Conservation (phyloP, 257 asterid species). For the Solanum sitiens region DNA sequence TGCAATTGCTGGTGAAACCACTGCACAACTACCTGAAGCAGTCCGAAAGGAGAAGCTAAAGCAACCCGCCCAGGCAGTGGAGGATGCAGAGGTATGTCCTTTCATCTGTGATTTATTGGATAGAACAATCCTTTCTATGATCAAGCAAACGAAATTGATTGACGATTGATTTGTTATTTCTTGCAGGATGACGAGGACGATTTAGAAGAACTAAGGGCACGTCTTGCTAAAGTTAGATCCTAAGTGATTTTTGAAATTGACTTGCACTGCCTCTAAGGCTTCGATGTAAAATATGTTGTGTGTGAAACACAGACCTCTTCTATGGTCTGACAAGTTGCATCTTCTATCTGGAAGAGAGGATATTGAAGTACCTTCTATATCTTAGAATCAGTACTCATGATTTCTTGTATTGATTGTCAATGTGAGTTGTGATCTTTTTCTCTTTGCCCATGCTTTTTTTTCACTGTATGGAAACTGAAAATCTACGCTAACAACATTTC, state of each 20-base stretch:
- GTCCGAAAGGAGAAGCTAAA: conserved; percentile 65
- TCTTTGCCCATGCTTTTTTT: background rate
- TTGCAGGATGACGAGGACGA: conserved; percentile 91
- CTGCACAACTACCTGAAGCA: conserved; percentile 87
- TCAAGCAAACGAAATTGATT: background rate
- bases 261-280: background rate
- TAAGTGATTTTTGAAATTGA: conserved; percentile 5
- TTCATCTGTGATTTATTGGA: background rate
- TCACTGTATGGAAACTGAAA: background rate
- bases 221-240: conserved; percentile 88
- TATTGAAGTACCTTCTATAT: background rate
- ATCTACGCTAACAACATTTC: background rate
- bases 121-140: background rate
- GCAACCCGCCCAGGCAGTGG: conserved; percentile 54
- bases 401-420: background rate
- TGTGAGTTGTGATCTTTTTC: background rate
- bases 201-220: conserved; percentile 83
- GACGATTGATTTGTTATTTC: background rate
- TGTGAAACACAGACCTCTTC: background rate
- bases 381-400: background rate
- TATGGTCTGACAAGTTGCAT: background rate
- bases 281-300: background rate
- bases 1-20: conserved; percentile 93
- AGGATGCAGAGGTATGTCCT: conserved; percentile 44
- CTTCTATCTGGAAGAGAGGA: background rate